These are phyloP conservation scores for Lithospermum erythrorhizon DNA, from an alignment of 257 asterid species.

Conservation along the genomic window DNA sequence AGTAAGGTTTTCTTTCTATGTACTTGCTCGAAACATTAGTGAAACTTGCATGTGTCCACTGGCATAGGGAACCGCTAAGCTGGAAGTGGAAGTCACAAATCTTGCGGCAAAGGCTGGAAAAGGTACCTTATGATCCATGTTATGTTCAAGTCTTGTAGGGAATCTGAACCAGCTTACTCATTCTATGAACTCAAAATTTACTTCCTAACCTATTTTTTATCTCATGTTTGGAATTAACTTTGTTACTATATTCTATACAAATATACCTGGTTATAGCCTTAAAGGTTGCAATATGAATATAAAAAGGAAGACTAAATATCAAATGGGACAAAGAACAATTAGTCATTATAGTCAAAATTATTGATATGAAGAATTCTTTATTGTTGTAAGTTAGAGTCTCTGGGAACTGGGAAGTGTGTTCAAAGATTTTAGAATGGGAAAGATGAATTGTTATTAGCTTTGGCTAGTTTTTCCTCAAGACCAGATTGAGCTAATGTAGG, in stretches of 20 bases:
- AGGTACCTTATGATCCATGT: constrained; percentile 39
- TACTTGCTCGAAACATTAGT: neutral
- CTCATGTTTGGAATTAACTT: neutral
- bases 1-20: neutral
- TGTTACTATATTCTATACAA: neutral
- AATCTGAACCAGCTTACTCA: neutral
- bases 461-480: neutral
- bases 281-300: neutral
- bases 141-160: neutral
- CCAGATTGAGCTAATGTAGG: neutral
- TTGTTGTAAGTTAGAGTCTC: neutral
- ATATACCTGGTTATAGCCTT: neutral
- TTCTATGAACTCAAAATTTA: neutral
- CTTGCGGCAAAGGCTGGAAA: constrained; percentile 99
- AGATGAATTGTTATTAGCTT: neutral
- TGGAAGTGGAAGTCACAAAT: constrained; percentile 99
- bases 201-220: too few species aligned
- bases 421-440: neutral
- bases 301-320: neutral
- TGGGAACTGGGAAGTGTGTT: neutral
- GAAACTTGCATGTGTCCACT: constrained; percentile 7
- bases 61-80: constrained; percentile 68
- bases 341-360: neutral
- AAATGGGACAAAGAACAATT: neutral
- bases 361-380: neutral